Percentiles rank a stretch among this genome's conserved stretches.
Conservation (phyloP, 192 early-diverging fungal genomes). For the Funneliformis geosporum region DNA sequence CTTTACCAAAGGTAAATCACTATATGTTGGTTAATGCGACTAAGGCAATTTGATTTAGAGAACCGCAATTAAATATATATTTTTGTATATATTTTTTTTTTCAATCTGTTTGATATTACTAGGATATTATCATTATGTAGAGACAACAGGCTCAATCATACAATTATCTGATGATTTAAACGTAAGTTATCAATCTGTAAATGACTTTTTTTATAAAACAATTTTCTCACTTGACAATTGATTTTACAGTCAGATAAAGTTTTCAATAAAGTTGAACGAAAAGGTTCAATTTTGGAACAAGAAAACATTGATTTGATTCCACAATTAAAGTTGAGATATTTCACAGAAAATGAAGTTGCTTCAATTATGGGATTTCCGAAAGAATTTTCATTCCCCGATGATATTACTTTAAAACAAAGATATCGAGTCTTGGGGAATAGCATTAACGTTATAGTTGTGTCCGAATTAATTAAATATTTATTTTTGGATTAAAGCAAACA, state of each 20-base stretch:
- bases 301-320: neutral
- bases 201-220: neutral
- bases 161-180: constrained; percentile 51
- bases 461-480: constrained; percentile 72
- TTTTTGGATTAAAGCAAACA: constrained; percentile 39
- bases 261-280: neutral
- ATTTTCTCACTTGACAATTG: neutral
- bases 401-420: constrained; percentile 67
- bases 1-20: constrained; percentile 69
- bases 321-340: constrained; percentile 50
- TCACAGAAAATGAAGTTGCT: constrained; percentile 68
- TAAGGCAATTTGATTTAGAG: no score
- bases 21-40: no score
- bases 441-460: constrained; percentile 82
- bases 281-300: neutral
- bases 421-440: constrained; percentile 92
- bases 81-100: no score
- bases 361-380: constrained; percentile 79
- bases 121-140: constrained; percentile 71
- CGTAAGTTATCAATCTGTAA: constrained; percentile 38
- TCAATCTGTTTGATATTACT: neutral
- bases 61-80: no score
- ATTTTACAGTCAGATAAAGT: neutral
- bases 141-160: constrained; percentile 58
- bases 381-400: constrained; percentile 71